Conservation (phyloP, 176 grass and related monocot genomes). For the Zoysia pacifica region DNA sequence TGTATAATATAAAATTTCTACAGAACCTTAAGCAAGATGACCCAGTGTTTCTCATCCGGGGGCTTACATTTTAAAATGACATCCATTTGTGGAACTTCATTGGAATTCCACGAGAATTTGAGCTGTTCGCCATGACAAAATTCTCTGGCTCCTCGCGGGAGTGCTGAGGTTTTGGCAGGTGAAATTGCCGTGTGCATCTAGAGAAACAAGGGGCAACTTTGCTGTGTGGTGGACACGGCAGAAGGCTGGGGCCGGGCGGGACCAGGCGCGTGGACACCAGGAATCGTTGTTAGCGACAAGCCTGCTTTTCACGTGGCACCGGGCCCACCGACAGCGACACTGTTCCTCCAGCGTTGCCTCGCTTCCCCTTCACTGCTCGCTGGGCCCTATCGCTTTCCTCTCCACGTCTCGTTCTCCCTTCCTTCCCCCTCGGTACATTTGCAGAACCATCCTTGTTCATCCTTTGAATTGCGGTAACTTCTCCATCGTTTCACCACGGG, state of each 20-base stretch:
- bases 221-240: slow-evolving; percentile 7
- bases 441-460: not conserved
- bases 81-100: not conserved
- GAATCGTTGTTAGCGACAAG: slow-evolving; percentile 40
- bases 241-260: not conserved
- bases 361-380: not conserved
- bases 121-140: not conserved
- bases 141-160: not conserved
- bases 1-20: too few species aligned
- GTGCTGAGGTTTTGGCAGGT: not conserved
- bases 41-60: too few species aligned
- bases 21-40: too few species aligned
- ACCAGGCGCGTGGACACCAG: slow-evolving; percentile 7
- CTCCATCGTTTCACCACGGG: not conserved
- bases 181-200: not conserved
- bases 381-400: not conserved
- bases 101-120: not conserved
- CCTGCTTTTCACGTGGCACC: slow-evolving; percentile 42
- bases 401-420: not conserved
- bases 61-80: too few species aligned
- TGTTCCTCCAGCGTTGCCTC: slow-evolving; percentile 25
- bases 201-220: not conserved
- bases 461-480: not conserved
- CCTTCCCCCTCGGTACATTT: not conserved
- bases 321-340: slow-evolving; percentile 39